Conservation (phyloP, 2,329 filamentous ascomycete species). For the Arthrobotrys entomopaga region DNA sequence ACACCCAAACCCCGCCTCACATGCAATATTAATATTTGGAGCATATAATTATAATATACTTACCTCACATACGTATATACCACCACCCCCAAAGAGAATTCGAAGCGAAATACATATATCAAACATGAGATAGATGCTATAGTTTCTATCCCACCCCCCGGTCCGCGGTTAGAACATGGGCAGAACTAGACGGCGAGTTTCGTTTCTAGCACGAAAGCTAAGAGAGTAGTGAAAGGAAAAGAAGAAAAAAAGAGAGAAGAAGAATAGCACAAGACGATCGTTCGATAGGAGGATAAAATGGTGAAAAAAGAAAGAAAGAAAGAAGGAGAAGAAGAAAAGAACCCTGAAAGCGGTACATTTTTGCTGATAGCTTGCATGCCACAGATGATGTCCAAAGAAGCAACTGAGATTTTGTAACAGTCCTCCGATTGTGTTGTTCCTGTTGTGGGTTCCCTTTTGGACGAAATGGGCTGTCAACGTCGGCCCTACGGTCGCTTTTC, state of each 20-base stretch:
- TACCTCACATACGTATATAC: background rate
- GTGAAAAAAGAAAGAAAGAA: conserved; percentile 3
- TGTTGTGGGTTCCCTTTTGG: conserved; percentile 49
- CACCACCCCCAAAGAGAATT: conserved; percentile 7
- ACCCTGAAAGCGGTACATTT: conserved; percentile 13
- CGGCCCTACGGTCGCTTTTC: conserved; percentile 30
- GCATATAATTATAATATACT: conserved; percentile 26
- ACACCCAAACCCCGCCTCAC: conserved; percentile 17
- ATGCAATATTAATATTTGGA: conserved; percentile 51
- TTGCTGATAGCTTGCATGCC: background rate
- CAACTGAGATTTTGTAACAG: conserved; percentile 1
- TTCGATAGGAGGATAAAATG: conserved; percentile 10
- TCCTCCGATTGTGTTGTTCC: conserved; percentile 47
- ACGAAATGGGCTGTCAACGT: conserved; percentile 23
- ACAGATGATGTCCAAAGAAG: conserved; percentile 19
- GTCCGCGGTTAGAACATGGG: conserved; percentile 31
- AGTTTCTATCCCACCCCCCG: conserved; percentile 2
- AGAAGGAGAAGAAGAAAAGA: background rate
- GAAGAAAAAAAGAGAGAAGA: background rate
- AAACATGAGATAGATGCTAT: background rate
- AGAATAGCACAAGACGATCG: conserved; percentile 31
- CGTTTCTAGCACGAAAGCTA: conserved; percentile 9
- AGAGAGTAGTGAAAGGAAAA: conserved; percentile 9
- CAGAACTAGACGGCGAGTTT: conserved; percentile 43
- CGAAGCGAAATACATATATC: conserved; percentile 20